These are phyloP conservation scores for Trichophyton mentagrophytes DNA, from an alignment of 2,329 filamentous ascomycete species.

Conservation along the genomic window DNA sequence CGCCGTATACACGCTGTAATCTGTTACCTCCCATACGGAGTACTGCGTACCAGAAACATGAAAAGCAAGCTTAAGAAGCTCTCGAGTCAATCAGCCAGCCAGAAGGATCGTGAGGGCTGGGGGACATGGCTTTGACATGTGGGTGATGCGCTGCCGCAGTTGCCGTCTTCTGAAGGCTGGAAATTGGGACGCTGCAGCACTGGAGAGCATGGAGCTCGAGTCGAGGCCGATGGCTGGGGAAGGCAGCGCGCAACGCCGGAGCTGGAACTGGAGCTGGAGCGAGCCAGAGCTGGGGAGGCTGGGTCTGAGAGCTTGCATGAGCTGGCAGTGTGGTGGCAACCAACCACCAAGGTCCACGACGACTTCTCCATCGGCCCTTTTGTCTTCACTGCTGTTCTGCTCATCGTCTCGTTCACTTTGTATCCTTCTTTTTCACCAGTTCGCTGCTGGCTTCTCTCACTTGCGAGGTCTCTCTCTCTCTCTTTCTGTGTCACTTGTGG, in stretches of 20 bases:
- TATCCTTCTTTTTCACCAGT: neutral
- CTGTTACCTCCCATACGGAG: too few species aligned
- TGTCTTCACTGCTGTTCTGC: neutral
- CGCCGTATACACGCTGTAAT: neutral
- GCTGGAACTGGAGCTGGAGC: neutral
- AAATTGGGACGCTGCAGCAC: neutral
- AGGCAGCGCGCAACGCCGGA: neutral
- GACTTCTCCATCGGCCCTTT: neutral
- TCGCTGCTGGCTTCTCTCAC: neutral
- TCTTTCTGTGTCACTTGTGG: too few species aligned
- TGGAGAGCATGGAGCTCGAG: neutral
- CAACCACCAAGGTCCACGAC: slow-evolving; percentile 1
- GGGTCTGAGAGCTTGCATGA: neutral
- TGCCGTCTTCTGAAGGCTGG: neutral
- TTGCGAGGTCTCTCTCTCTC: too few species aligned
- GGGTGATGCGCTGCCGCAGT: neutral
- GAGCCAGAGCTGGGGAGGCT: neutral
- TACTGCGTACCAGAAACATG: neutral
- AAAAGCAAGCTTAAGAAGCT: neutral
- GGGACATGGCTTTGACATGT: neutral
- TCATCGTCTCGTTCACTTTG: neutral
- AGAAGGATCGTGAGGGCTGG: neutral
- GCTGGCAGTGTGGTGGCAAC: neutral
- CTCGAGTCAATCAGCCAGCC: neutral
- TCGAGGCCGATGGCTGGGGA: neutral